A percentile compares a stretch with the other conserved stretches of the same genome.
Conservation (phyloP, 768 basidiomycete genomes). For the Imleria badia region DNA sequence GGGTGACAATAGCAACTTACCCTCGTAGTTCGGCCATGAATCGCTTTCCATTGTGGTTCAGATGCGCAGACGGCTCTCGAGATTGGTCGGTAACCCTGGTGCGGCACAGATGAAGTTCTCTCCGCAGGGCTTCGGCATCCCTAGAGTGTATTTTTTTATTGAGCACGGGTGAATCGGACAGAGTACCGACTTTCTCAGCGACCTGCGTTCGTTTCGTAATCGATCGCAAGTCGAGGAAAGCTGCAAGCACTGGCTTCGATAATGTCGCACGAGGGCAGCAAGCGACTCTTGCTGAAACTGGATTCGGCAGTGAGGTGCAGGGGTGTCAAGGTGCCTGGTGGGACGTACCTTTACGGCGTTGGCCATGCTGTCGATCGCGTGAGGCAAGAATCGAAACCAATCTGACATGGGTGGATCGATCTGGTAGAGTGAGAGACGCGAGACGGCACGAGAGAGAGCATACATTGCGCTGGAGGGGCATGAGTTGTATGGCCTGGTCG, state of each 20-base stretch:
- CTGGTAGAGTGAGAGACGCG: slow-evolving; percentile 36
- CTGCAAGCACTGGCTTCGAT: slow-evolving; percentile 57
- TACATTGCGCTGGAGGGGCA: slow-evolving; percentile 75
- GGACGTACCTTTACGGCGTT: slow-evolving; percentile 61
- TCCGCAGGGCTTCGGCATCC: slow-evolving; percentile 45
- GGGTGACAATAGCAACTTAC: slow-evolving; percentile 32
- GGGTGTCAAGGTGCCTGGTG: neutral
- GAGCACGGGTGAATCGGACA: slow-evolving; percentile 5
- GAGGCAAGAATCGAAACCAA: slow-evolving; percentile 71
- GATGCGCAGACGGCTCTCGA: slow-evolving; percentile 35
- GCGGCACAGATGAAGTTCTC: slow-evolving; percentile 52
- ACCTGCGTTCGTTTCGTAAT: slow-evolving; percentile 39
- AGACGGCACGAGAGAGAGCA: slow-evolving; percentile 14
- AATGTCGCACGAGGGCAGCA: slow-evolving; percentile 63
- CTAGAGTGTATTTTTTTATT: slow-evolving; percentile 33
- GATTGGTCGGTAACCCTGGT: slow-evolving; percentile 22
- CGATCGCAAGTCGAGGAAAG: slow-evolving; percentile 33
- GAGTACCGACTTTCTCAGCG: slow-evolving; percentile 51
- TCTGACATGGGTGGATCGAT: slow-evolving; percentile 80
- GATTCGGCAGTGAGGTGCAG: neutral
- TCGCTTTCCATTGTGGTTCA: slow-evolving; percentile 68
- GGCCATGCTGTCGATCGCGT: slow-evolving; percentile 61
- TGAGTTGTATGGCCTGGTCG: slow-evolving; percentile 58
- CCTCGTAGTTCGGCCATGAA: slow-evolving; percentile 45
- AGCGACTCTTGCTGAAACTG: slow-evolving; percentile 83